Base-by-base conservation (phyloP, 345 rosid species). In the Camelina laxa region DNA sequence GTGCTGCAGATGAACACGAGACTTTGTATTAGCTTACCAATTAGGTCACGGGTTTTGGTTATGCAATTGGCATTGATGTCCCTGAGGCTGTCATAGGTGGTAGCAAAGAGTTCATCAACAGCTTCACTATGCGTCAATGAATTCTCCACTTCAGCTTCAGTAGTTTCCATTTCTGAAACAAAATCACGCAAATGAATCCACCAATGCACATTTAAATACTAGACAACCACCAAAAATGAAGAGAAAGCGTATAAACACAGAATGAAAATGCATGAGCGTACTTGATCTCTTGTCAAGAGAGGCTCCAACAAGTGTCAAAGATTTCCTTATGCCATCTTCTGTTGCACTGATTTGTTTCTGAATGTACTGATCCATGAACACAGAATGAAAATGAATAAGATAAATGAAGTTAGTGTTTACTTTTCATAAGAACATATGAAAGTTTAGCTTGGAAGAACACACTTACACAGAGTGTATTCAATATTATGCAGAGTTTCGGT, bases 401-500 rank as follows among this genome's bases (percentile, higher is more conserved):
- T 3, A 3, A 38, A 36, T 10, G 8, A 49, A 44, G 27, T 14
- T 16, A 5, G 15, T 47, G 16, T 35, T 44, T 60, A 58, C 44
- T 59, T 44, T 22, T 30, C 21, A 12, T 5, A 47, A 14, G 59
- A 15, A 24, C n/a, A 42, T 48, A 69, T 24, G 5, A 60, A 78
- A 57, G 53, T 77, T 67, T 47, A 64, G 60, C 50, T 33, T 51
- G 58, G 10, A 60, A 44, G 22, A 50, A 66, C 57, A 38, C 67
- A 73, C 86, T 81, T 82, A 95, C 99, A 73, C 88, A 88, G 81
- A 95, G 92, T 61, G 99, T 92, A 79, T 92, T 92, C 80, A 90
- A 81, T 79, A 89, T 87, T 76, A 95, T 81, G 79, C 99, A 90
- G 74, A 92, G 91, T 80, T 87, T 95, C 12, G 96, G 73, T 75